A percentile compares a stretch with the other conserved stretches of the same genome.
Evolutionary conservation across 257 asterid species (phyloP).

Genomic region (Verbena officinalis): DNA sequence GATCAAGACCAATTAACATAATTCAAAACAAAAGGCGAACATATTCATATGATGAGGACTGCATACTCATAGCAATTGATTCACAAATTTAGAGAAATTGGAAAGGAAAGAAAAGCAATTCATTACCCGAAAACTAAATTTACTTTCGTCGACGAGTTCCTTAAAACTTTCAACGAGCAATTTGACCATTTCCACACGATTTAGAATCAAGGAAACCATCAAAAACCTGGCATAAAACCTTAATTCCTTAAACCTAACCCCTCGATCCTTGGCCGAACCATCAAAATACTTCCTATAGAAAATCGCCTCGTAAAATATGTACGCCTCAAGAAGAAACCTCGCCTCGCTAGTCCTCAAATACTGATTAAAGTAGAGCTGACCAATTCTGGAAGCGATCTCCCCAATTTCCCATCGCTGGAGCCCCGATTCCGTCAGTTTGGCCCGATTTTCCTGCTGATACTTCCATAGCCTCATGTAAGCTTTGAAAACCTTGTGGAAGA

Average conservation of each 20-base stretch:
- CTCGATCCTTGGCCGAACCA: constrained; percentile 76
- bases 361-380: constrained; percentile 89
- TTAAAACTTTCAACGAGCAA: constrained; percentile 69
- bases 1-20: background rate
- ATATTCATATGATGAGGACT: background rate
- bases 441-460: constrained; percentile 88
- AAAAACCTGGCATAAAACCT: constrained; percentile 93
- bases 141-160: constrained; percentile 84
- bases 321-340: constrained; percentile 84
- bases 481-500: constrained; percentile 82
- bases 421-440: constrained; percentile 65
- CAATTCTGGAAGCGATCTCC: constrained; percentile 98
- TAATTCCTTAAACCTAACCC: constrained; percentile 89
- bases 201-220: constrained; percentile 82
- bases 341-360: constrained; percentile 93
- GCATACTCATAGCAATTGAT: constrained; percentile 12
- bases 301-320: constrained; percentile 93
- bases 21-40: background rate
- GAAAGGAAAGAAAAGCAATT: constrained; percentile 1
- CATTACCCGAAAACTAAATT: constrained; percentile 75
- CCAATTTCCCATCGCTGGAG: constrained; percentile 97
- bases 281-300: constrained; percentile 75
- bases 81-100: constrained; percentile 22
- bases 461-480: constrained; percentile 90
- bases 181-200: constrained; percentile 75